Evolutionary conservation across 2,329 filamentous ascomycete species (phyloP).

Genomic region (Stachybotrys chartarum): DNA sequence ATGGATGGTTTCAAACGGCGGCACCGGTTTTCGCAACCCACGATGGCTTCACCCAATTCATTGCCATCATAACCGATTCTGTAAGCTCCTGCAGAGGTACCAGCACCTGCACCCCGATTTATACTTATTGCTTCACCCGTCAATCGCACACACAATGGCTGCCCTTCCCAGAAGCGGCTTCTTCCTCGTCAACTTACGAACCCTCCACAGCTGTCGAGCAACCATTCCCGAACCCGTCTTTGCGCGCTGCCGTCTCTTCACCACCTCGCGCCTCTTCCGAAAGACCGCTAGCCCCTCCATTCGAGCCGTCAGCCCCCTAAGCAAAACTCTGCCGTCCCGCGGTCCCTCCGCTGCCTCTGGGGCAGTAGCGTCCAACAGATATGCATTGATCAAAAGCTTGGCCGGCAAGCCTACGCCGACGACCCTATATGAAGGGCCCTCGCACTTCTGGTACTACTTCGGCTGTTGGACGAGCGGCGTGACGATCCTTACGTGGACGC

Average conservation of each 20-base stretch:
- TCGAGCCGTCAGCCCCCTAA: constrained; percentile 3
- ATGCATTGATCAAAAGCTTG: constrained; percentile 47
- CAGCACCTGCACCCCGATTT: too few species aligned
- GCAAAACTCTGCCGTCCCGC: neutral
- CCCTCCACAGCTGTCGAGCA: constrained; percentile 10
- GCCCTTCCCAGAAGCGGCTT: constrained; percentile 21
- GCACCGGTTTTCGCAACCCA: neutral
- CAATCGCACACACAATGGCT: constrained; percentile 17
- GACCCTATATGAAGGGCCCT: constrained; percentile 57
- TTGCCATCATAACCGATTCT: too few species aligned
- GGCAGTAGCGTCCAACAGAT: constrained; percentile 18
- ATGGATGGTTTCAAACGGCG: neutral
- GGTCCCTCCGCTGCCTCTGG: neutral
- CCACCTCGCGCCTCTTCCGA: constrained; percentile 16
- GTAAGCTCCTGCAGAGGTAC: too few species aligned
- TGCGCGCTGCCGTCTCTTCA: constrained; percentile 19
- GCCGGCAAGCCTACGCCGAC: constrained; percentile 48
- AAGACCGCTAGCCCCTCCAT: constrained; percentile 7
- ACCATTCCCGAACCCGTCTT: constrained; percentile 13
- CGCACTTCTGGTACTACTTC: constrained; percentile 55
- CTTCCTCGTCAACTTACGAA: constrained; percentile 16
- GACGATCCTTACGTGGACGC: constrained; percentile 29
- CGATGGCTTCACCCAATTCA: neutral
- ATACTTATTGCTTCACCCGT: too few species aligned
- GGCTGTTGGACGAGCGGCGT: constrained; percentile 50